Evolutionary conservation across 2,329 filamentous ascomycete genomes (phyloP), one percentile per base, ranked within the genome.

Genomic region (Falciphora oryzae): DNA sequence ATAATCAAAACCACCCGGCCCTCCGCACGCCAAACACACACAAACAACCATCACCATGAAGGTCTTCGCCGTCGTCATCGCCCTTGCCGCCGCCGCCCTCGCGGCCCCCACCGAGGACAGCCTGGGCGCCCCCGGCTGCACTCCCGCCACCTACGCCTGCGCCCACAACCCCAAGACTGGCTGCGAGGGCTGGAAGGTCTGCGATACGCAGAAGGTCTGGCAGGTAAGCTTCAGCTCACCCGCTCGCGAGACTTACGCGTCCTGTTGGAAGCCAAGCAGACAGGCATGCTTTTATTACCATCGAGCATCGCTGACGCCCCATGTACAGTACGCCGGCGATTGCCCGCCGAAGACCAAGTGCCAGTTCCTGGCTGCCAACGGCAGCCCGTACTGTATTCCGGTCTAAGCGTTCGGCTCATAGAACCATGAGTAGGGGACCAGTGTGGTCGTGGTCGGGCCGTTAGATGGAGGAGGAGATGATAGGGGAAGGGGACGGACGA

Each of bases 321-420:
- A 16, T 44, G 18, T 16, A 27, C 27, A 70, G 69, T 70, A 65
- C 16, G 68, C 63, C 62, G 70, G 69, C 44, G 63, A 63, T 53
- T 72, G 70, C 63, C 58, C 62, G 13, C 61, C 59, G 3, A 58
- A 63, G 58, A 65, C 65, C 5, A 11, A 53, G 16, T 72, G 71
- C 69, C 8, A 64, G 29, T 71, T 67, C 66, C 65, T 67, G 64
- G 16, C 13, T 7, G 44, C 65, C 63, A 71, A 67, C 65, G 63
- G 64, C 29, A 69, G 67, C 65, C 71, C 71, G 1, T 71, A 72
- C 67, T 72, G 70, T 67, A 28, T 70, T n/a, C 65, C 61, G 28
- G 32, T 13, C 57, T 28, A 53, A 14, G 44, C 44, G 10, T 53
- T 1, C 22, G n/a, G 44, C 44, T 53, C 14, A 25, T n/a, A 53